Evolutionary conservation across 2,329 filamentous ascomycete genomes (phyloP).

Genomic region (Coniella vitis): DNA sequence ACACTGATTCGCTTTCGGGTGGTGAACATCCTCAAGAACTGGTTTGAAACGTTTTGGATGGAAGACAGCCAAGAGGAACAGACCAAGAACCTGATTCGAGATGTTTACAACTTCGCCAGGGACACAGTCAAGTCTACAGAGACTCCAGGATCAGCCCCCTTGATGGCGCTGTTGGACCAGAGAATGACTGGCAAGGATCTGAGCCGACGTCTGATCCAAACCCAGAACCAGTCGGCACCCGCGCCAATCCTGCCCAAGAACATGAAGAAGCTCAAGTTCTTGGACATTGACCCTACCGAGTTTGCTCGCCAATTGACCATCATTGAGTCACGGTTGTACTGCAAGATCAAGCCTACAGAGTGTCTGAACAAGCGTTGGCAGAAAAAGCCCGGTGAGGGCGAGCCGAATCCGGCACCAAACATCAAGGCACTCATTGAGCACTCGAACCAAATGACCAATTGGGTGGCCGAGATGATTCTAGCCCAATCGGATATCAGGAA

Average conservation of each 20-base stretch:
- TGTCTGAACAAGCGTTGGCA: conserved; percentile 99
- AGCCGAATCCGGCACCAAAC: conserved; percentile 82
- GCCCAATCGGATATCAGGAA: conserved; percentile 93
- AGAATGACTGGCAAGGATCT: conserved; percentile 82
- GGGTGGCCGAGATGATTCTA: conserved; percentile 98
- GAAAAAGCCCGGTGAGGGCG: conserved; percentile 79
- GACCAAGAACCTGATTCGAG: conserved; percentile 75
- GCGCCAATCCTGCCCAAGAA: conserved; percentile 93
- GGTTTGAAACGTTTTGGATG: conserved; percentile 99
- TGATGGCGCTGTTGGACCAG: conserved; percentile 85
- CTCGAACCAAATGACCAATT: conserved; percentile 98
- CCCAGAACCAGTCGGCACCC: conserved; percentile 73
- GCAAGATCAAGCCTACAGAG: conserved; percentile 92
- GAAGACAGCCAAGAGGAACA: conserved; percentile 74
- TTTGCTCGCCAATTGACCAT: conserved; percentile 98
- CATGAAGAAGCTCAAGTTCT: conserved; percentile 98
- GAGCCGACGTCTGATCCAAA: conserved; percentile 80
- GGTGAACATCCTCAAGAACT: conserved; percentile 95
- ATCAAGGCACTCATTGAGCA: conserved; percentile 95
- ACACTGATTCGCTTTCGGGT: conserved; percentile 93
- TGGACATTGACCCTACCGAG: conserved; percentile 92
- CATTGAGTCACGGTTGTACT: conserved; percentile 89
- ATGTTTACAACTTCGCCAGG: conserved; percentile 84
- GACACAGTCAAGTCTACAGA: conserved; percentile 90
- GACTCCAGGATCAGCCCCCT: conserved; percentile 76